These are phyloP conservation scores for Plasmopara muralis DNA, from an alignment of 352 stramenopile genomes.

Conservation along the genomic window DNA sequence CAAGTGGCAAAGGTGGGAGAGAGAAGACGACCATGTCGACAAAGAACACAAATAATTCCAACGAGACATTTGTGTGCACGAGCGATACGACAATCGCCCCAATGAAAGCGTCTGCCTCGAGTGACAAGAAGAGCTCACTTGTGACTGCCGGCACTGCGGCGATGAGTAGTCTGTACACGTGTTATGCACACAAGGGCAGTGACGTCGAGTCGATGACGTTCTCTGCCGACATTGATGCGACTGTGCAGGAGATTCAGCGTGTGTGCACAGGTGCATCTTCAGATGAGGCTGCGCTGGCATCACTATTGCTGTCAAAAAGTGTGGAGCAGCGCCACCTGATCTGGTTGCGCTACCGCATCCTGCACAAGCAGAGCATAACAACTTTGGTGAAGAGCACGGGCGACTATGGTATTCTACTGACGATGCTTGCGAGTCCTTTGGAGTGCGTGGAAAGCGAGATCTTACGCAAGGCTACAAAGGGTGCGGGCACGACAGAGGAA, in stretches of 20 bases:
- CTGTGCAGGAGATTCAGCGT: slow-evolving; percentile 39
- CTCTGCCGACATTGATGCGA: slow-evolving; percentile 31
- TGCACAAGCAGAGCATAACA: slow-evolving; percentile 53
- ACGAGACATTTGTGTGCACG: no score
- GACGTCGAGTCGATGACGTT: slow-evolving; percentile 3
- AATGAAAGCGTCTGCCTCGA: no score
- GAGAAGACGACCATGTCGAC: no score
- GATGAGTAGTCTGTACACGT: no score
- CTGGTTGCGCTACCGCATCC: slow-evolving; percentile 21
- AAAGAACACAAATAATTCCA: no score
- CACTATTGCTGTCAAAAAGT: slow-evolving; percentile 15
- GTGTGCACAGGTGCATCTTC: slow-evolving; percentile 13
- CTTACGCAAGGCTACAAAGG: slow-evolving; percentile 51
- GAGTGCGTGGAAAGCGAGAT: slow-evolving; percentile 55
- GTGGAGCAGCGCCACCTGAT: slow-evolving; percentile 22
- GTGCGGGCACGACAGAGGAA: slow-evolving; percentile 44
- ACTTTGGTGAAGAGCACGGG: slow-evolving; percentile 45
- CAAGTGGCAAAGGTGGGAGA: no score
- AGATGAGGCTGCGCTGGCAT: slow-evolving; percentile 17
- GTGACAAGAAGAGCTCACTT: no score
- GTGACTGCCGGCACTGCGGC: no score
- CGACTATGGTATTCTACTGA: slow-evolving; percentile 49
- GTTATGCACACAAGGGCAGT: no score
- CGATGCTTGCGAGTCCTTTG: slow-evolving; percentile 35
- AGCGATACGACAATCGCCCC: no score